Conservation (phyloP, 352 stramenopile species). For the Pythium insidiosum region DNA sequence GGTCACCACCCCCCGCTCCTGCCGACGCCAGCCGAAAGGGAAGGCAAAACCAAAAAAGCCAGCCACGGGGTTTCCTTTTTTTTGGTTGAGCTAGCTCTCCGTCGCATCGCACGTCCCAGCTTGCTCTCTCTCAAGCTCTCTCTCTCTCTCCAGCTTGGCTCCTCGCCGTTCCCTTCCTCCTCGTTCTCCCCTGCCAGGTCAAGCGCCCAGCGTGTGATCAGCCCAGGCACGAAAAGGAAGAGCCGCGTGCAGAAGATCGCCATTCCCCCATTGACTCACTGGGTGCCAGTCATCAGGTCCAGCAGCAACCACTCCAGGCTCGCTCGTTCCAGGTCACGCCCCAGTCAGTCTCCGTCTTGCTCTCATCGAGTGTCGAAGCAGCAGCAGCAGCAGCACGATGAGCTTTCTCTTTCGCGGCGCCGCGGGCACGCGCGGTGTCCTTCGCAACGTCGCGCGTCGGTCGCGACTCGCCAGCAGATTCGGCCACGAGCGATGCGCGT, state of each 20-base stretch:
- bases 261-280: constrained; percentile 9
- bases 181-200: no score
- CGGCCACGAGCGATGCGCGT: constrained; percentile 55
- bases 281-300: background rate
- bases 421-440: constrained; percentile 17
- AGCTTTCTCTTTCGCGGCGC: constrained; percentile 31
- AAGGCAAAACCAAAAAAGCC: background rate
- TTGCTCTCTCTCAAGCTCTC: no score
- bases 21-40: constrained; percentile 3
- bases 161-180: no score
- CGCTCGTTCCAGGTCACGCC: background rate
- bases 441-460: constrained; percentile 18
- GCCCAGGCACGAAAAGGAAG: background rate
- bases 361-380: background rate
- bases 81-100: no score
- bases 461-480: constrained; percentile 38
- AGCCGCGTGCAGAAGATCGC: background rate
- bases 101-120: no score
- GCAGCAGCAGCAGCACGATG: constrained; percentile 13
- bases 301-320: background rate
- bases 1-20: constrained; percentile 4
- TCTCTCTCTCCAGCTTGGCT: no score
- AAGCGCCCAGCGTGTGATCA: background rate
- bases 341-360: background rate
- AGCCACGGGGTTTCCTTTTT: no score